Evolutionary conservation across 1,284 basidiomycete genomes (phyloP).

Genomic region (Somion occarium): DNA sequence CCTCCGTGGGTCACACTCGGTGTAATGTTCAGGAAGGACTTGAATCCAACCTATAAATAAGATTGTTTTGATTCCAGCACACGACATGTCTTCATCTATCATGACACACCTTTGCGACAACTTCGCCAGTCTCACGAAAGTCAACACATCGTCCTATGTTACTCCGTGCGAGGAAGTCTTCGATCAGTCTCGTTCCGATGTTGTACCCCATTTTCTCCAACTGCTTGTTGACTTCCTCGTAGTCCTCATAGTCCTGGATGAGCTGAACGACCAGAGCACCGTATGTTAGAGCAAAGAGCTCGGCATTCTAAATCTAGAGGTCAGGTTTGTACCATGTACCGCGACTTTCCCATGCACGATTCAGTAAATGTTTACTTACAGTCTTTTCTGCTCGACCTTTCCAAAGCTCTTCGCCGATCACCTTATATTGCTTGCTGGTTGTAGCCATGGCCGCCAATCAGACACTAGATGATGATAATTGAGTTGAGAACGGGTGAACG

Average conservation of each 20-base stretch:
- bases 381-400: constrained; percentile 88
- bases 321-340: constrained; percentile 15
- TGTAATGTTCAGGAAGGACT: constrained; percentile 93
- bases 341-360: constrained; percentile 1
- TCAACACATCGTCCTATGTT: constrained; percentile 82
- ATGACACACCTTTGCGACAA: constrained; percentile 73
- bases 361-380: constrained; percentile 40
- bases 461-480: not conserved
- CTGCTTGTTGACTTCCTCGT: constrained; percentile 83
- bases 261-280: constrained; percentile 97
- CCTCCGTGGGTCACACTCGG: constrained; percentile 75
- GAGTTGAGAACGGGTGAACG: not conserved
- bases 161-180: constrained; percentile 95
- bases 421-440: constrained; percentile 76
- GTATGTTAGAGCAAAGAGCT: constrained; percentile 96
- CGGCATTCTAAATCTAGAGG: constrained; percentile 71
- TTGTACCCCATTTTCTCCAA: constrained; percentile 96
- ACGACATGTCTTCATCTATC: not conserved
- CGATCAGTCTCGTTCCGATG: constrained; percentile 94
- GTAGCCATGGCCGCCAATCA: constrained; percentile 46
- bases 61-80: not conserved
- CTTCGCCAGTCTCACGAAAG: constrained; percentile 92
- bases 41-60: constrained; percentile 85
- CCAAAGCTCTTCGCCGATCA: constrained; percentile 88
- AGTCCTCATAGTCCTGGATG: constrained; percentile 99